These are phyloP conservation scores for Phytopythium boreale DNA, from an alignment of 352 stramenopile species.

Conservation along the genomic window DNA sequence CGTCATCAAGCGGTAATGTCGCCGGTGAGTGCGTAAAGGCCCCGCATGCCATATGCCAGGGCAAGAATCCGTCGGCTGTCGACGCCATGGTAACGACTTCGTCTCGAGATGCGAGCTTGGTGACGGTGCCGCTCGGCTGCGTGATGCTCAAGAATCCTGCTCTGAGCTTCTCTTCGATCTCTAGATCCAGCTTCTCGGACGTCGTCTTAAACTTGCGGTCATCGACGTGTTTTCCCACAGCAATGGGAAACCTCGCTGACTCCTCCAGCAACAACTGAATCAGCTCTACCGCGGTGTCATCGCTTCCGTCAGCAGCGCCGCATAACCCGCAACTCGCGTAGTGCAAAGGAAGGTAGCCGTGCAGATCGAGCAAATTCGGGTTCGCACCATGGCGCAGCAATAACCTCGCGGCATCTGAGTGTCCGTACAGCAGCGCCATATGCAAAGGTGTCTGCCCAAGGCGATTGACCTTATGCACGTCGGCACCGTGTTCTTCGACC, in stretches of 20 bases:
- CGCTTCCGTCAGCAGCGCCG: conserved; percentile 14
- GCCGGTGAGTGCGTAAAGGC: conserved; percentile 32
- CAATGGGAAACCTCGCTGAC: conserved; percentile 20
- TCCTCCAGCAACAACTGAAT: conserved; percentile 29
- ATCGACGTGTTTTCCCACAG: conserved; percentile 35
- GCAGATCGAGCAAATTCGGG: conserved; percentile 50
- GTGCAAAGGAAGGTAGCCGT: conserved; percentile 60
- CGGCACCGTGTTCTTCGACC: conserved; percentile 29
- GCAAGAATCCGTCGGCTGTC: conserved; percentile 33
- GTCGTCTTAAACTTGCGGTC: conserved; percentile 53
- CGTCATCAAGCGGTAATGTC: conserved; percentile 44
- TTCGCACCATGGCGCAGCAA: conserved; percentile 49
- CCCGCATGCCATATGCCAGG: conserved; percentile 67
- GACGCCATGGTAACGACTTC: conserved; percentile 31
- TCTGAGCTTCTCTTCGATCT: conserved; percentile 58
- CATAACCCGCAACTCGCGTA: conserved; percentile 70
- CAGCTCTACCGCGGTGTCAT: conserved; percentile 24
- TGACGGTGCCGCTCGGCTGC: conserved; percentile 28
- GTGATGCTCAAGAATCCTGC: conserved; percentile 32
- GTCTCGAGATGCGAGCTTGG: conserved; percentile 25
- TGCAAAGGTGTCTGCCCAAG: conserved; percentile 68
- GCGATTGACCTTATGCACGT: conserved; percentile 59
- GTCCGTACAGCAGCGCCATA: conserved; percentile 59
- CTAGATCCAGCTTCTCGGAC: conserved; percentile 43
- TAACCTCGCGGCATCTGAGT: conserved; percentile 32